Evolutionary conservation across 305 asterid species (phyloP).

Genomic region (Fraxinus latifolia): DNA sequence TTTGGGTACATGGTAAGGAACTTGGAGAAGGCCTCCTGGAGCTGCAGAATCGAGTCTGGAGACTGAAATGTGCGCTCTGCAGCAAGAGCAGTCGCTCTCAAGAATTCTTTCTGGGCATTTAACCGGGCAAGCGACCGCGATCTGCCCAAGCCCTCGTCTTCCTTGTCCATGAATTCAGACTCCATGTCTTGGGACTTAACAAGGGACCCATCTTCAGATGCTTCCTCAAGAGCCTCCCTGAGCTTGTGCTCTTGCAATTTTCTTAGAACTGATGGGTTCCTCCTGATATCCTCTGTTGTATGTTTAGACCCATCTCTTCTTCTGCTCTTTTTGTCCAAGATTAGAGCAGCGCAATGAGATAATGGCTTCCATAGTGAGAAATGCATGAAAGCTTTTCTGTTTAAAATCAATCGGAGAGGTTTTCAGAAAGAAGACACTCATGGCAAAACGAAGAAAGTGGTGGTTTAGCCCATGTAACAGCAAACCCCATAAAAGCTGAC

Average conservation of each 20-base stretch:
- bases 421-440: constrained; percentile 27
- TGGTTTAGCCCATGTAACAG: constrained; percentile 49
- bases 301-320: constrained; percentile 53
- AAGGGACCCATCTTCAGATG: constrained; percentile 90
- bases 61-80: constrained; percentile 70
- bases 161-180: constrained; percentile 51
- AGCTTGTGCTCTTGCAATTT: constrained; percentile 85
- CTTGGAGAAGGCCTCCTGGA: constrained; percentile 66
- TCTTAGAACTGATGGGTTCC: constrained; percentile 61
- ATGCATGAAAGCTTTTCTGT: constrained; percentile 44
- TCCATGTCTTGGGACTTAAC: constrained; percentile 79
- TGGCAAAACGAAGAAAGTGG: constrained; percentile 27
- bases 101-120: constrained; percentile 84
- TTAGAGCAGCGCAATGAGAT: constrained; percentile 89
- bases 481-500: constrained; percentile 44
- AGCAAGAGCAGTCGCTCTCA: constrained; percentile 83
- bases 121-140: constrained; percentile 82
- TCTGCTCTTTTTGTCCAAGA: constrained; percentile 86
- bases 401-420: constrained; percentile 25
- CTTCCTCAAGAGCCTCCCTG: constrained; percentile 95
- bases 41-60: constrained; percentile 58
- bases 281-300: constrained; percentile 50
- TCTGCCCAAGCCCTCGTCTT: constrained; percentile 74
- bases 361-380: constrained; percentile 76
- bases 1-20: constrained; percentile 88